phyloP scores from a whole-genome alignment of 495 filamentous ascomycete species.

The Penicillium flavigenum region DNA sequence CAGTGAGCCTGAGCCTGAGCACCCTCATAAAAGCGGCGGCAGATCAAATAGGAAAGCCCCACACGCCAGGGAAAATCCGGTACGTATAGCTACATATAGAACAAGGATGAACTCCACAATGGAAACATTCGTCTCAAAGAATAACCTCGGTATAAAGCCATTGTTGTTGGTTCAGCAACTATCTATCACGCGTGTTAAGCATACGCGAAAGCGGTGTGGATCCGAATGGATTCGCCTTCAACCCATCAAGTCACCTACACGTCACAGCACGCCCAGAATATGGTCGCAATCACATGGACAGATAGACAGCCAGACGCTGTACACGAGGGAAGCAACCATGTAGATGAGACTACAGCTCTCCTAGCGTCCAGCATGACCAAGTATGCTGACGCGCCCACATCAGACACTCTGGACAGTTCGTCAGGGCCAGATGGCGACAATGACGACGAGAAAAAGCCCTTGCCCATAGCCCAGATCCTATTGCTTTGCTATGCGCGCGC shows the following conservation, averaged over 20 bases:
- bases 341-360: constrained; percentile 28
- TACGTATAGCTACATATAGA: not conserved
- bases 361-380: constrained; percentile 9
- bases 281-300: constrained; percentile 10
- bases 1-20: not conserved
- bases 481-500: constrained; percentile 65
- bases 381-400: not conserved
- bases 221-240: not conserved
- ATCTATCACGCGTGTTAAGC: not conserved
- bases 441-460: constrained; percentile 32
- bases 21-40: not conserved
- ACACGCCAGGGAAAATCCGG: not conserved
- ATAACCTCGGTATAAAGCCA: not conserved
- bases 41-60: not conserved
- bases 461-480: constrained; percentile 60
- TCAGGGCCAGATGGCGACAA: not conserved
- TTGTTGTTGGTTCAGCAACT: not conserved
- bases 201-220: constrained; percentile 2
- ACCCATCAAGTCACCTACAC: not conserved
- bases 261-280: constrained; percentile 2
- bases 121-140: too few relatives aligned
- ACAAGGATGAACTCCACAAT: not conserved
- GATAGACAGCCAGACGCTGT: constrained; percentile 1
- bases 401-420: constrained; percentile 7
- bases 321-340: constrained; percentile 6